Conservation (phyloP, 768 basidiomycete genomes). For the Psilocybe azurescens region DNA sequence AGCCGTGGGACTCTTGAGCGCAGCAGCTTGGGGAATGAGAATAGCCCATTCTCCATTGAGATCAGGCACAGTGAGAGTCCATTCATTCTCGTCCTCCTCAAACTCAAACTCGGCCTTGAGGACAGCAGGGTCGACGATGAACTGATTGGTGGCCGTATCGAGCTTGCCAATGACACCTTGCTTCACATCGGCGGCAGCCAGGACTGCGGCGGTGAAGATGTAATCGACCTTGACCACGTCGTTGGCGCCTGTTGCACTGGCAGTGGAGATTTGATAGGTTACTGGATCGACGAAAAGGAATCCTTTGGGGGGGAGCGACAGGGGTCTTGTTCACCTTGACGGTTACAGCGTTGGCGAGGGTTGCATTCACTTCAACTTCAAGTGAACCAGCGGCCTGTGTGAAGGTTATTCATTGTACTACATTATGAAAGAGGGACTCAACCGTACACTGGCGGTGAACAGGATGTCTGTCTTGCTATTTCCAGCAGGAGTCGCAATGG, state of each 20-base stretch:
- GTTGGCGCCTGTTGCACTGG: conserved; percentile 10
- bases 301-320: conserved; percentile 16
- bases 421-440: neutral
- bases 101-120: conserved; percentile 19
- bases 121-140: conserved; percentile 11
- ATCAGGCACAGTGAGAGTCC: conserved; percentile 18
- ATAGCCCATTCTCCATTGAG: conserved; percentile 22
- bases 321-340: conserved; percentile 9
- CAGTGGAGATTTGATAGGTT: conserved; percentile 10
- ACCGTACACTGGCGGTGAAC: conserved; percentile 9
- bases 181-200: conserved; percentile 8
- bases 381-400: conserved; percentile 12
- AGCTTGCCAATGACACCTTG: conserved; percentile 20
- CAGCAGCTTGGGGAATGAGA: conserved; percentile 16
- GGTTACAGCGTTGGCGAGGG: conserved; percentile 9
- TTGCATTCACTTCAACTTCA: conserved; percentile 14
- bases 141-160: conserved; percentile 11
- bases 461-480: conserved; percentile 17
- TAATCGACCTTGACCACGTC: conserved; percentile 18
- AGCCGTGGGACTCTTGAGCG: neutral
- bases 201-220: conserved; percentile 17
- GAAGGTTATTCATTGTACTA: neutral
- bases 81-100: conserved; percentile 19
- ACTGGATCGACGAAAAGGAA: conserved; percentile 21
- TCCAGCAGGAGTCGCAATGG: conserved; percentile 14